Evolutionary conservation across 1,284 basidiomycete species (phyloP).

Genomic region (Ustilago loliicola): DNA sequence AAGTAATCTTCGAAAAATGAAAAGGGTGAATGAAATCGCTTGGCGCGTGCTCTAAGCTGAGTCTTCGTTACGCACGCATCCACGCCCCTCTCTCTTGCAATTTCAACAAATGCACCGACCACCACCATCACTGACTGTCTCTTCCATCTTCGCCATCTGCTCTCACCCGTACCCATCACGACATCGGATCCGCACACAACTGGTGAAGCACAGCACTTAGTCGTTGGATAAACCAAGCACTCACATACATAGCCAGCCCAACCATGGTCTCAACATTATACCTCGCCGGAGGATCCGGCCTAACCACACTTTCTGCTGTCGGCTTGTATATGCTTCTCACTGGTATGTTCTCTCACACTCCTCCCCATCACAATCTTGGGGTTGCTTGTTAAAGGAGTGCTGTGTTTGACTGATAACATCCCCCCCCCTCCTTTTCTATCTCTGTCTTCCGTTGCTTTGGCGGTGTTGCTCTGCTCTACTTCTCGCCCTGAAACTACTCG

Average conservation of each 20-base stretch:
- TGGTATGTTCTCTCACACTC: conserved; percentile 25
- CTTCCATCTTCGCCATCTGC: not conserved
- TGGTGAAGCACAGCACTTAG: no score
- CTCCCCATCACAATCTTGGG: not conserved
- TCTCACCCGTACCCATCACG: not conserved
- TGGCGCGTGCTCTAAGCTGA: conserved; percentile 8
- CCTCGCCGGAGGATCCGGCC: conserved; percentile 20
- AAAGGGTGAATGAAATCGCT: no score
- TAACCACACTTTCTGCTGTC: conserved; percentile 38
- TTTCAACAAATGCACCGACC: conserved; percentile 14
- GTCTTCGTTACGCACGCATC: conserved; percentile 11
- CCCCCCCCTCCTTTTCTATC: not conserved
- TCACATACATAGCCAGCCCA: no score
- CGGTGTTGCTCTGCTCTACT: no score
- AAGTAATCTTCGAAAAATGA: no score
- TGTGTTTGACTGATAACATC: not conserved
- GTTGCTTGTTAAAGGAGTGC: not conserved
- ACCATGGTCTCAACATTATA: conserved; percentile 50
- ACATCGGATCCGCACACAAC: no score
- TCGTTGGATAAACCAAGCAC: no score
- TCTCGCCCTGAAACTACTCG: no score
- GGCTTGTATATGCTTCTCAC: conserved; percentile 57
- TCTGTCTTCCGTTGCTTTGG: no score
- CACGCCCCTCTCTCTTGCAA: conserved; percentile 2
- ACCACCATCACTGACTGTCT: not conserved